Evolutionary conservation across 192 early-diverging fungal genomes (phyloP), one percentile per base, ranked within the genome.

Genomic region (Coemansia sp.): DNA sequence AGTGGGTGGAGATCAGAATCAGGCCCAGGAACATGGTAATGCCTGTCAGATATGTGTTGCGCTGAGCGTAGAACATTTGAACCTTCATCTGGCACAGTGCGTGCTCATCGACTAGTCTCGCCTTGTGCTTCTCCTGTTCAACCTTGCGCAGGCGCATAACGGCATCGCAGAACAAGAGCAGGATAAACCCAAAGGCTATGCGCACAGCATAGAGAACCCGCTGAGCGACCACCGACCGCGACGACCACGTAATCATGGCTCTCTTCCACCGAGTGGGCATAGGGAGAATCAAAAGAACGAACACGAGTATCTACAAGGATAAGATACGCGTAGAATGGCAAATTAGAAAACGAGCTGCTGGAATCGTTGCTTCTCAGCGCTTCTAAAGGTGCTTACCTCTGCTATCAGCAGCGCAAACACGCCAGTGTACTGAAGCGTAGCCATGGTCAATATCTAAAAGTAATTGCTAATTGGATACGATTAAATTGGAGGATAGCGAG

Each of bases 1-100:
- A 65, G 61, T 84, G 73, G 8, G 77, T 84, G 1, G 73, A 75
- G 20, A 69, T 75, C 63, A 84, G 62, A 20, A 83, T 83, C 50
- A 84, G 66, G 0, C 83, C 83, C 36, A 85, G 61, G 59, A 83
- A 83, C 73, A 85, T 75, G n/a, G 84, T 85, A 69, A 85, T 83
- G 13, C 84, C 84, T 4, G 80, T 83, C 63, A 85, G 66, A 28
- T 85, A 85, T 16, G 82, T 75, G 64, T 85, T 85, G 73, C 84
- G 84, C 66, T 85, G 84, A 12, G 81, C 81, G 34, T 84, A 84
- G 69, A 84, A 84, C 72, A 80, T 68, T 65, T 77, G 76, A 0
- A 79, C 65, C 69, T 75, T 76, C 26, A 74, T 68, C 69, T 84
- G 77, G 75, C 83, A 80, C 53, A 77, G 52, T 18, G 75, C 65